Evolutionary conservation across 352 stramenopile genomes (phyloP).

Genomic region (Phytophthora megakarya): DNA sequence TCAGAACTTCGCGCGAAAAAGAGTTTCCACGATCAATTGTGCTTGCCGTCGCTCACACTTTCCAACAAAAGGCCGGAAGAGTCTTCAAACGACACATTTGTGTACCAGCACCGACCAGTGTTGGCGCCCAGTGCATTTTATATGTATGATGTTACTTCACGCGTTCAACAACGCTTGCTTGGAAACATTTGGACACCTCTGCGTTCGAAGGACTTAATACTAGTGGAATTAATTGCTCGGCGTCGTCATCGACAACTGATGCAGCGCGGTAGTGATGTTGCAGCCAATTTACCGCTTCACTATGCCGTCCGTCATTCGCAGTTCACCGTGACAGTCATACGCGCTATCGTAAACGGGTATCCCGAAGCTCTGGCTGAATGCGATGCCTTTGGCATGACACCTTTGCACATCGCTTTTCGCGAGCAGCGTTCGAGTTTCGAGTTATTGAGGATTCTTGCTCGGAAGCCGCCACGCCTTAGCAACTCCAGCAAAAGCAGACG

Average conservation of each 20-base stretch:
- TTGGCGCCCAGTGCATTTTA: constrained; percentile 47
- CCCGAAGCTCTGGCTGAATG: constrained; percentile 40
- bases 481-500: background rate
- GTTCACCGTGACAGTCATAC: constrained; percentile 41
- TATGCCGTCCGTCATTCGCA: constrained; percentile 51
- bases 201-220: constrained; percentile 33
- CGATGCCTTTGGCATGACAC: constrained; percentile 67
- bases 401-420: constrained; percentile 63
- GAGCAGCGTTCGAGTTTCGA: constrained; percentile 32
- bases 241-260: constrained; percentile 57
- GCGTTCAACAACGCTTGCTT: constrained; percentile 50
- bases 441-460: constrained; percentile 39
- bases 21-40: constrained; percentile 44
- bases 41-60: background rate
- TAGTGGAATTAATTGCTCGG: constrained; percentile 57
- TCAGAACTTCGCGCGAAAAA: constrained; percentile 49
- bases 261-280: constrained; percentile 47
- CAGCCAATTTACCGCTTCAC: constrained; percentile 58
- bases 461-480: background rate
- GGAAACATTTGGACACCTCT: constrained; percentile 60
- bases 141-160: constrained; percentile 44
- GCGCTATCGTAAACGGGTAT: constrained; percentile 45
- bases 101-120: constrained; percentile 24
- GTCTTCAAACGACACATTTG: background rate
- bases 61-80: background rate